Base-by-base conservation (phyloP, 2,329 filamentous ascomycete genomes). In the Exophiala sp. region DNA sequence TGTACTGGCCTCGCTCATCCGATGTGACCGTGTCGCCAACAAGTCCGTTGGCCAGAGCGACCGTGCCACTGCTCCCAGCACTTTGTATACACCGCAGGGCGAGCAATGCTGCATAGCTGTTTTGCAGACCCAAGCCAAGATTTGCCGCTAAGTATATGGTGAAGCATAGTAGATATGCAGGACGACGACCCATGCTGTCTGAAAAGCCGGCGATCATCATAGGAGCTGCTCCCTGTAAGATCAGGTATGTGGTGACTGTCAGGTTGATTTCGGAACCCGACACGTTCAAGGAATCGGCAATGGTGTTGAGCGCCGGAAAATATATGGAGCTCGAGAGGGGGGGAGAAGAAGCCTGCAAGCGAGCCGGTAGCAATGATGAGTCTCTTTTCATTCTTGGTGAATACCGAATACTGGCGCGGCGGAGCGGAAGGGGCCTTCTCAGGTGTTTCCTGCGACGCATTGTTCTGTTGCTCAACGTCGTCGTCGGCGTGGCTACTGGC, bases 71-170 rank as follows among this genome's bases (percentile, higher is more conserved):
- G 42, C 64, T 67, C 1, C 72, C 69, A 11, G 67, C 64, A 43
- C 71, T 73, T 55, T 75, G 73, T 2, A 75, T 50, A 22, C 67
- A 68, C 8, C 70, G 63, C 2, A 73, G 61, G 1, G 66, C 39
- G 1, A 72, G 50, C 2, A 73, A 56, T 0, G 65, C 62, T 1
- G 63, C 59, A 43, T 69, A 73, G 35, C 60, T 66, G 32, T 67
- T 60, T 48, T 70, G 68, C 8, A 70, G 45, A 2, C 65, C 67
- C 1, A 73, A 62, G 3, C 67, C 68, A 22, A 73, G 58, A 43
- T 71, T 73, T 1, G 69, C 68, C 5, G 46, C 52, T 18, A 72
- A 67, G 48, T 73, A 74, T 22, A 73, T 64, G 19, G 62, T 47
- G 52, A 74, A 72, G 29, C 43, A 18, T 9, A 51, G 27, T 2